Evolutionary conservation across 768 basidiomycete genomes (phyloP), one percentile per base, ranked within the genome.

Genomic region (Naganishia kalamii): DNA sequence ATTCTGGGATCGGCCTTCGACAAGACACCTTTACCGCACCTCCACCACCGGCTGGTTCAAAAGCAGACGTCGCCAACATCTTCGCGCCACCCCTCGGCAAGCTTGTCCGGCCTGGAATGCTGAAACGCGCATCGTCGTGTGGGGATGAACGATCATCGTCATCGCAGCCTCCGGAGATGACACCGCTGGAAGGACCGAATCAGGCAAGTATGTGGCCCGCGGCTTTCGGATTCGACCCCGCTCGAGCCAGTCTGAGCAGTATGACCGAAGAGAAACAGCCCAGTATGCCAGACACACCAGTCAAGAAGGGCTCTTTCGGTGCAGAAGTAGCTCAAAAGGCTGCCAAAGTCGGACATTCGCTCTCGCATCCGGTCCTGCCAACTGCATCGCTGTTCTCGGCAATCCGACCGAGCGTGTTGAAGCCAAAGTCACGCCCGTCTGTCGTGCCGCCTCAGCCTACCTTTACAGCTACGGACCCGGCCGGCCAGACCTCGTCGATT

Each of bases 281-380:
- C 2, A 63, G 57, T 41, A 78, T 78, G 77, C 77, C 77, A 6
- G 77, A 69, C 52, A 78, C 77, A 15, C 77, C 77, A 0, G 75
- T 76, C 43, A 78, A 78, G 69, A 71, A 70, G 63, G 63, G 69
- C 4, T 63, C 63, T 32, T 64, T 64, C 63, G 63, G 52, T 8
- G 51, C 50, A 12, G 52, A 51, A 4, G 63, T 48, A 5, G 41
- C 63, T 4, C 50, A 52, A 33, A 64, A 64, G 21, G 21, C 29
- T 50, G 33, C 49, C 11, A 43, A 52, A 40, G 67, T 75, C 7
- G 70, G 70, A 23, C 75, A 74, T 57, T 74, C 74, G 0, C 51
- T 57, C 33, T 73, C 73, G n/a, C 71, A 75, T 46, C 73, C 75
- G 30, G 32, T 59, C 19, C 44, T 67, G 2, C 17, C 35, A 1